Evolutionary conservation across 495 filamentous ascomycete genomes (phyloP).

Genomic region (Podospora fimiseda): DNA sequence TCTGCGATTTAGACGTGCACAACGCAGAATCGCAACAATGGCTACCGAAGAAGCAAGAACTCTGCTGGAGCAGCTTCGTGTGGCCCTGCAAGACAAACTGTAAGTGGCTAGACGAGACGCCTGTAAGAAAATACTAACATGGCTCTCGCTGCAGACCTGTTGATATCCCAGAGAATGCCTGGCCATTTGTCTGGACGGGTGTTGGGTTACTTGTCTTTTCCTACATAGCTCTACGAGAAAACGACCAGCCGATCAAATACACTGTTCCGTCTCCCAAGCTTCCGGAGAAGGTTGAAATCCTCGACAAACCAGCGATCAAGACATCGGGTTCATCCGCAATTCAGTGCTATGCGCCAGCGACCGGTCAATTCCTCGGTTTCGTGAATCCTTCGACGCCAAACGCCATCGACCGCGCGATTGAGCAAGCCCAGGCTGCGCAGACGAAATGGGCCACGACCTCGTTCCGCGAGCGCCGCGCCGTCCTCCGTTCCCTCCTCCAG

Average conservation of each 20-base stretch:
- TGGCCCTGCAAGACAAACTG: constrained; percentile 10
- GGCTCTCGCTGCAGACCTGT: constrained; percentile 2
- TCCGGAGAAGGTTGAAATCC: constrained; percentile 48
- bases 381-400: constrained; percentile 72
- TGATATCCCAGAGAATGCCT: constrained; percentile 9
- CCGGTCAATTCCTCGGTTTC: constrained; percentile 72
- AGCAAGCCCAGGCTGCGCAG: constrained; percentile 69
- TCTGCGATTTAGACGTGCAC: too few species aligned
- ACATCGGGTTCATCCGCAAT: constrained; percentile 53
- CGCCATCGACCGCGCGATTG: constrained; percentile 75
- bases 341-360: constrained; percentile 87
- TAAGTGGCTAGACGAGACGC: not conserved
- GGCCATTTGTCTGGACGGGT: constrained; percentile 18
- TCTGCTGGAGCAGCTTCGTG: constrained; percentile 19
- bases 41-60: constrained; percentile 6
- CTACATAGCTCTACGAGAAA: constrained; percentile 21
- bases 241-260: constrained; percentile 35
- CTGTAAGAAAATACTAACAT: not conserved
- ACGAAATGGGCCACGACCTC: constrained; percentile 71
- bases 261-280: constrained; percentile 32
- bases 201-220: constrained; percentile 25
- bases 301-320: constrained; percentile 57
- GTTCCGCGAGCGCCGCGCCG: constrained; percentile 68
- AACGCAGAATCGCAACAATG: constrained; percentile 9
- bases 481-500: constrained; percentile 76